Evolutionary conservation across 176 grass and related monocot species (phyloP), one percentile per base, ranked within the genome.

Genomic region (Eleusine indica): DNA sequence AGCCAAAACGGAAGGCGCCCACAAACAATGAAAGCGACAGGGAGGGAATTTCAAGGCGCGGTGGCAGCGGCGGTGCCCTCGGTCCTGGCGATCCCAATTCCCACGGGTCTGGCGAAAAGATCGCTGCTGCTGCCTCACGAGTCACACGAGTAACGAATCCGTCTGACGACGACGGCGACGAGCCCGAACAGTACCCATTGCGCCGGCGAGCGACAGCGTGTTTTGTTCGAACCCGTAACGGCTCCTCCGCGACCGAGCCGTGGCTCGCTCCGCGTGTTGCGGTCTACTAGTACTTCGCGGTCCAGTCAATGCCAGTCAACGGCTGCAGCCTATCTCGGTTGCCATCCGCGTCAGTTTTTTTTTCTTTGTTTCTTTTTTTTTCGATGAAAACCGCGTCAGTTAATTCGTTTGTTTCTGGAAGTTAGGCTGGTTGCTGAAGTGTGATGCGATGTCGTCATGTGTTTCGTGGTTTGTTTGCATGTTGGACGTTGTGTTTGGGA

Each of bases 151-250:
- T 14, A 48, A 47, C 58, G n/a, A 62, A 62, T 7, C 54, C 54
- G 8, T 2, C 57, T 9, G 2, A 10, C 21, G 7, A 10, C 51
- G 43, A 1, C 43, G 6, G 9, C 54, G 22, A 12, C 60, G 60
- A 9, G 21, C 9, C 58, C 8, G 9, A 25, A 21, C 32, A 58
- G 47, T 89, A 67, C 54, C 75, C 66, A 74, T 81, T 70, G 82
- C 43, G 47, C 32, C 32, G 32, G 32, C 32, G 32, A 35, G 32
- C 32, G 32, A 35, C 32, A 35, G 32, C 32, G 32, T 52, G 15
- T 82, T 89, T 85, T 85, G 80, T 47, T 47, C 58, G 39, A 87
- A 82, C 83, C 83, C 73, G 57, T 66, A 82, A 94, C 86, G 72
- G 89, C 77, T 75, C 62, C 79, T 17, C 9, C 40, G 64, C 30